A percentile compares a stretch with the other conserved stretches of the same genome.
Conservation (phyloP, 495 filamentous ascomycete species). For the Usnea hakonensis region DNA sequence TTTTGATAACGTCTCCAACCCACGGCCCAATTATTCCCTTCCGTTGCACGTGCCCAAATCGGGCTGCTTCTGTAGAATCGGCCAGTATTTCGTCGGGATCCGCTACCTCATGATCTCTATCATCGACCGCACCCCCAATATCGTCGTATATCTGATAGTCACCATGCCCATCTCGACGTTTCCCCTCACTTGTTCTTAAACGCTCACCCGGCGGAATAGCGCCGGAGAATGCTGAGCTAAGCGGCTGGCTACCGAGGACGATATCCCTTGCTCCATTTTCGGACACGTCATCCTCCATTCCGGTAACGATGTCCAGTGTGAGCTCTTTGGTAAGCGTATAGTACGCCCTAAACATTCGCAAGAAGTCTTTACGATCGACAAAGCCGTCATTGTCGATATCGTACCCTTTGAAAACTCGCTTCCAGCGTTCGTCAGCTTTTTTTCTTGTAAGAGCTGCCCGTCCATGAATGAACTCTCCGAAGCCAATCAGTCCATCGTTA, state of each 20-base stretch:
- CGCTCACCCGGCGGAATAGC: slow-evolving; percentile 53
- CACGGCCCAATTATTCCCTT: slow-evolving; percentile 4
- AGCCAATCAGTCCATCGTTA: slow-evolving; percentile 81
- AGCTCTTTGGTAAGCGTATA: slow-evolving; percentile 81
- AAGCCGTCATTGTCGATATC: slow-evolving; percentile 88
- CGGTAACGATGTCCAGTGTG: slow-evolving; percentile 73
- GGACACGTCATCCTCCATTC: slow-evolving; percentile 71
- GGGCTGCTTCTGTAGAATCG: slow-evolving; percentile 40
- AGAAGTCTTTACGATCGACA: slow-evolving; percentile 79
- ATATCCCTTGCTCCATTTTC: slow-evolving; percentile 69
- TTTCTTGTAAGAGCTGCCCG: slow-evolving; percentile 75
- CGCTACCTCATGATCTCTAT: slow-evolving; percentile 39
- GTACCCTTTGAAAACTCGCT: slow-evolving; percentile 77
- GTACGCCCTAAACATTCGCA: slow-evolving; percentile 84
- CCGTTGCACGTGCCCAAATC: slow-evolving; percentile 23
- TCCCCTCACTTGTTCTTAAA: slow-evolving; percentile 55
- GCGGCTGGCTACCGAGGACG: slow-evolving; percentile 64
- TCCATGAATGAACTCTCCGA: slow-evolving; percentile 81
- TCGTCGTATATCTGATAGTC: slow-evolving; percentile 55
- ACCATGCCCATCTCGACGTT: slow-evolving; percentile 48
- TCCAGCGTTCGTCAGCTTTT: slow-evolving; percentile 53
- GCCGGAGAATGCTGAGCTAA: slow-evolving; percentile 65
- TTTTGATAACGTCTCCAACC: slow-evolving; percentile 6
- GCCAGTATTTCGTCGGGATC: slow-evolving; percentile 42
- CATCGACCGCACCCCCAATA: slow-evolving; percentile 38